A percentile compares a stretch with the other conserved stretches of the same genome.
phyloP scores from a whole-genome alignment of 805 yeast genomes.

The Blastobotrys muscicola region DNA sequence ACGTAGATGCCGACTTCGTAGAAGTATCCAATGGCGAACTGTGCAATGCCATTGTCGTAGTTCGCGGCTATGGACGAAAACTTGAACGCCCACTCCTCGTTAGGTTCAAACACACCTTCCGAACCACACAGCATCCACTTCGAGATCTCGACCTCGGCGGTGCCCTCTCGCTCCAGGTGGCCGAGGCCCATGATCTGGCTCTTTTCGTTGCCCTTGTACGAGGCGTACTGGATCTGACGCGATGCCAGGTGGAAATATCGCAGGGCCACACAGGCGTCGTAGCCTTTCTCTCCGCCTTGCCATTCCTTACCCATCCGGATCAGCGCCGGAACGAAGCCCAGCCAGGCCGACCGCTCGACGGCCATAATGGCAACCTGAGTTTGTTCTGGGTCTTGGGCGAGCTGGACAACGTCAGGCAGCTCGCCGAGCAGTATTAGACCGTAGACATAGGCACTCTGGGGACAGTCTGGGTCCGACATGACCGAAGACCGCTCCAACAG shows the following conservation, averaged over 20 bases:
- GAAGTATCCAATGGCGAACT: constrained; percentile 60
- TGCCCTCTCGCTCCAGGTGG: constrained; percentile 19
- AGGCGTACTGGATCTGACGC: constrained; percentile 26
- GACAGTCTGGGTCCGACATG: constrained; percentile 30
- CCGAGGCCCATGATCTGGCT: background rate
- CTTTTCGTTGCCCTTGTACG: constrained; percentile 11
- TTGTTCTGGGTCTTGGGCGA: constrained; percentile 5
- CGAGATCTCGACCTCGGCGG: constrained; percentile 31
- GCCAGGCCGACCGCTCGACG: constrained; percentile 28
- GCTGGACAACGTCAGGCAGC: constrained; percentile 11
- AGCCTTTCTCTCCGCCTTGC: constrained; percentile 26
- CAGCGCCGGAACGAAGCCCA: constrained; percentile 30
- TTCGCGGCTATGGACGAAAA: constrained; percentile 62
- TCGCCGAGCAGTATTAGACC: constrained; percentile 31
- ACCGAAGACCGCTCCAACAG: constrained; percentile 22
- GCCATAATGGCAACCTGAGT: constrained; percentile 20
- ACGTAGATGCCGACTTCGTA: constrained; percentile 59
- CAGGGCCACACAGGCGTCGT: constrained; percentile 25
- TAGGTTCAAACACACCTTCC: constrained; percentile 40
- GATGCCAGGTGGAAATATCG: constrained; percentile 27
- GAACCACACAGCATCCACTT: constrained; percentile 69
- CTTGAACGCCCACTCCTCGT: constrained; percentile 54
- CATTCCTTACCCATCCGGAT: constrained; percentile 30
- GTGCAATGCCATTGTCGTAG: constrained; percentile 50
- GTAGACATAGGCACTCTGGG: constrained; percentile 30